Conservation (phyloP, 192 early-diverging fungal genomes). For the Linnemannia exigua region DNA sequence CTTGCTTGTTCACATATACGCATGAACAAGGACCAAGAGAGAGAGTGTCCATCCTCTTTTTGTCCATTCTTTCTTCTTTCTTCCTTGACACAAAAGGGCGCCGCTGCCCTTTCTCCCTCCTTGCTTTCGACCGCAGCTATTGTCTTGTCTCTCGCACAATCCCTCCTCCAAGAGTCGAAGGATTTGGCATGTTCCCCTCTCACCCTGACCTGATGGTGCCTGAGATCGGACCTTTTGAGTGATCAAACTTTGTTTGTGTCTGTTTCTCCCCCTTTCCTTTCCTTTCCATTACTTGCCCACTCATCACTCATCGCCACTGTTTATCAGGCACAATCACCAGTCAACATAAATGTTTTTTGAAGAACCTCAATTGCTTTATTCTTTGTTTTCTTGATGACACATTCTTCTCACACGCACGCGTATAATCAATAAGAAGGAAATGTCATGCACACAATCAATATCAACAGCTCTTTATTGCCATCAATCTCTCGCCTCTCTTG, state of each 20-base stretch:
- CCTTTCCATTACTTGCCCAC: too few relatives aligned
- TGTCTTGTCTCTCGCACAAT: neutral
- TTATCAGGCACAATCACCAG: neutral
- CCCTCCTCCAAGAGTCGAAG: neutral
- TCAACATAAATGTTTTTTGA: too few relatives aligned
- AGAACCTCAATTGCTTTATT: too few relatives aligned
- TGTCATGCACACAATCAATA: too few relatives aligned
- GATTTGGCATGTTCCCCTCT: too few relatives aligned
- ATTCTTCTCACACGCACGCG: neutral
- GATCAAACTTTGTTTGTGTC: neutral
- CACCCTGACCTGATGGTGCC: neutral
- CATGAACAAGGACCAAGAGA: neutral
- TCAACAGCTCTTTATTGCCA: too few relatives aligned
- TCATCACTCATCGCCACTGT: neutral
- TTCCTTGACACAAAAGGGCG: neutral
- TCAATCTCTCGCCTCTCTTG: too few relatives aligned
- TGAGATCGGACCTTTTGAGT: constrained; percentile 4
- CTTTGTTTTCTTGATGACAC: constrained; percentile 5
- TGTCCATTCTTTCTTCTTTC: neutral
- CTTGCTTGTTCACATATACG: neutral
- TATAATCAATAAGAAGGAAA: neutral
- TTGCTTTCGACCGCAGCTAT: neutral
- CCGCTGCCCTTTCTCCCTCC: neutral
- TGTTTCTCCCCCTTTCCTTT: neutral
- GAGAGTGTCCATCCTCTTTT: neutral